Evolutionary conservation across 148 eudicot species (phyloP), one percentile per base, ranked within the genome.

Genomic region (Chenopodium formosanum): DNA sequence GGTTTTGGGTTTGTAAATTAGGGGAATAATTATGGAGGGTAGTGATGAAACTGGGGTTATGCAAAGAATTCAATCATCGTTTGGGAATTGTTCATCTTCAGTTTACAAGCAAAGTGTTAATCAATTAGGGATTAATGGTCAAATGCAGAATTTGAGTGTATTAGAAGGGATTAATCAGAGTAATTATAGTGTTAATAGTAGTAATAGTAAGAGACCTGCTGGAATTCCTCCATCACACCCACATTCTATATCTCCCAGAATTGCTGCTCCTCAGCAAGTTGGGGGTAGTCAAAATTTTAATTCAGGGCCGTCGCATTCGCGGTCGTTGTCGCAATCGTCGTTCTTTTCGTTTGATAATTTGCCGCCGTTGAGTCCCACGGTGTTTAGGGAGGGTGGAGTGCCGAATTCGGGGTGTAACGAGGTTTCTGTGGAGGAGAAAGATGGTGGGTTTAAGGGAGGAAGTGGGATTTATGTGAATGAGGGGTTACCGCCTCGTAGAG

Each of bases 351-450:
- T 83, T 70, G 89, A 83, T 85, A 80, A 77, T 16, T 80, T 90
- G 81, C 92, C 92, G 50, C 89, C 89, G 0, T 71, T 90, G 79
- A 86, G 84, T 79, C 90, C 85, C 12, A 58, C 82, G 0, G 69
- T 81, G 19, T 72, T 64, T 63, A 80, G 75, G 67, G 84, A 82
- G 32, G 64, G 88, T 12, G 34, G 27, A 27, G 52, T 60, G 40
- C 67, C 85, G 13, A 67, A 48, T 25, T 69, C 77, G 72, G 69
- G 77, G 19, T 27, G 63, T 13, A 78, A 48, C 65, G 84, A 72
- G 60, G 64, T 60, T 20, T 17, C 53, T n/a, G 37, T 62, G 56
- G 83, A 48, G 72, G 85, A 79, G n/a, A 79, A 70, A 32, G 79
- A 64, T 1, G 69, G 70, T 72, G 71, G 56, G 44, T 72, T 74